phyloP scores from a whole-genome alignment of 257 asterid genomes.

The Oldenlandia corymbosa region DNA sequence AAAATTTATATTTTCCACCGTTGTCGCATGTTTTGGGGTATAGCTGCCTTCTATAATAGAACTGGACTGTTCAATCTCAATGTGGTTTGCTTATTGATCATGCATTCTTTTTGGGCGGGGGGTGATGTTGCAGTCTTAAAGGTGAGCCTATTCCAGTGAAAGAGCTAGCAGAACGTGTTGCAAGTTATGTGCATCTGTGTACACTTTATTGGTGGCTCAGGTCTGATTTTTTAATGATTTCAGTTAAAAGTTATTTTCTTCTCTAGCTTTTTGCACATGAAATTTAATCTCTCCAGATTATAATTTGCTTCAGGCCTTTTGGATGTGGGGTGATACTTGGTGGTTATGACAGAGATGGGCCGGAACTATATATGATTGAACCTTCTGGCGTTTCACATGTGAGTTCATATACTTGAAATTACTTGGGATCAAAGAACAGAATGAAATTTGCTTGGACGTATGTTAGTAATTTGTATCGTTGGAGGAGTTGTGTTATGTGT shows the following conservation, averaged over 20 bases:
- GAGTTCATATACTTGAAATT: conserved; percentile 28
- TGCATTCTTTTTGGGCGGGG: background rate
- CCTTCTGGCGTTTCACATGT: conserved; percentile 86
- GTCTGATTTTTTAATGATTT: conserved; percentile 26
- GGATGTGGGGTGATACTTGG: conserved; percentile 92
- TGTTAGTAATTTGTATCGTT: background rate
- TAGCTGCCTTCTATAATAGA: background rate
- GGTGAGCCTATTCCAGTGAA: conserved; percentile 84
- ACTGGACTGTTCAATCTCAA: background rate
- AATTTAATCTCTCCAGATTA: conserved; percentile 9
- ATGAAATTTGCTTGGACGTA: background rate
- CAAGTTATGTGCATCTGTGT: conserved; percentile 90
- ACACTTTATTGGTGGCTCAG: conserved; percentile 99
- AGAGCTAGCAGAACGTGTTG: conserved; percentile 91
- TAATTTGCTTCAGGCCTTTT: conserved; percentile 57
- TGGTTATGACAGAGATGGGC: conserved; percentile 96
- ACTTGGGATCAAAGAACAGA: background rate
- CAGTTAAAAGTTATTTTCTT: conserved; percentile 8
- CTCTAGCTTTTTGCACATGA: conserved; percentile 14
- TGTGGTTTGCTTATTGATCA: background rate
- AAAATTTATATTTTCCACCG: background rate
- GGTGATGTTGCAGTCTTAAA: conserved; percentile 45
- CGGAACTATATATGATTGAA: conserved; percentile 83
- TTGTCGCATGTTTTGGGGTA: background rate
- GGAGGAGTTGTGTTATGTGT: background rate